Conservation (phyloP, 2,329 filamentous ascomycete species). For the Macrophomina phaseolina region DNA sequence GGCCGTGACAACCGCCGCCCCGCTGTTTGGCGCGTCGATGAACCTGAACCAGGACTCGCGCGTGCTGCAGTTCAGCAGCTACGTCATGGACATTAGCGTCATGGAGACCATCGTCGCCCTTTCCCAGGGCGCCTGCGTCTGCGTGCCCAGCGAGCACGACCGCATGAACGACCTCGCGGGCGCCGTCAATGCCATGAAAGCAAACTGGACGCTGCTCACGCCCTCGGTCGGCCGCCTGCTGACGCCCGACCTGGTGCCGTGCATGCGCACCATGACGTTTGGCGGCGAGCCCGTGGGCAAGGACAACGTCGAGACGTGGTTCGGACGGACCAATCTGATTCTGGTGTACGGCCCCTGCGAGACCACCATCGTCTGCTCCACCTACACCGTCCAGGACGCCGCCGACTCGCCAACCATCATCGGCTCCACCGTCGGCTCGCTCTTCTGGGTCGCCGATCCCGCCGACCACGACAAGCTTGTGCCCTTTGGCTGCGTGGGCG, state of each 20-base stretch:
- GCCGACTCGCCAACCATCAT: not conserved
- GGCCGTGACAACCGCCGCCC: constrained; percentile 37
- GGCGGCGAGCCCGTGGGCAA: not conserved
- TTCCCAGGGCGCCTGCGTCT: constrained; percentile 63
- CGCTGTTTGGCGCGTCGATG: constrained; percentile 37
- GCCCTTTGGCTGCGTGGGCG: constrained; percentile 35
- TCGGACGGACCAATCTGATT: not conserved
- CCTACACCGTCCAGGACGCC: not conserved
- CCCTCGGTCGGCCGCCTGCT: constrained; percentile 46
- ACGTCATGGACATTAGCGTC: constrained; percentile 60
- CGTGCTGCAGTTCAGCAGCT: constrained; percentile 58
- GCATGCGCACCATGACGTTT: not conserved
- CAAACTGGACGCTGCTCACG: constrained; percentile 62
- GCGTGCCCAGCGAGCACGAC: constrained; percentile 60
- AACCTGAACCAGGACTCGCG: constrained; percentile 35
- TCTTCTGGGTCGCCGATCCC: not conserved
- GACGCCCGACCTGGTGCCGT: not conserved
- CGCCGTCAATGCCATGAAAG: constrained; percentile 57
- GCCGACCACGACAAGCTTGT: not conserved
- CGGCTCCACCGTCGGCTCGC: constrained; percentile 35
- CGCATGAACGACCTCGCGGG: constrained; percentile 50
- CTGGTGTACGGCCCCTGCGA: not conserved
- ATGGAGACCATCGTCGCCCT: constrained; percentile 62
- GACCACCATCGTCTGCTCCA: not conserved
- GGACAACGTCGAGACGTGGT: not conserved